Evolutionary conservation across 805 yeast genomes (phyloP), one percentile per base, ranked within the genome.

Genomic region (Kuraishia ogatae): DNA sequence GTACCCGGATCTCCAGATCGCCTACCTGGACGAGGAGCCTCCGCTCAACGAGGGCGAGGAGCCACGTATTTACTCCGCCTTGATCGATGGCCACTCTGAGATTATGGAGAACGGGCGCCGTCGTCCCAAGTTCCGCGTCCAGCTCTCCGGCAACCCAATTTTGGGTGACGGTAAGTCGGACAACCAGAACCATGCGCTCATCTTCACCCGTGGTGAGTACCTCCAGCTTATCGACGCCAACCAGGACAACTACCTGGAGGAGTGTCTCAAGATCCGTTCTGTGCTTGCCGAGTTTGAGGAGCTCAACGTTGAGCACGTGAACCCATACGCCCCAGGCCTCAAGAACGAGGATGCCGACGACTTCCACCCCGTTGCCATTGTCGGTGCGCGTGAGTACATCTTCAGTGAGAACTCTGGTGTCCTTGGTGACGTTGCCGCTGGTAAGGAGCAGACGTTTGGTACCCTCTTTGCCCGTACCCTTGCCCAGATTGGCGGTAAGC

Each of bases 21-120:
- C 97, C 55, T 93, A 90, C 77, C 79, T 93, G 64, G 97, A 93
- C 65, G 97, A 92, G 77, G 97, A 89, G 71, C 87, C 96, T 58
- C 87, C 89, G 59, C 72, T 82, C 61, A 78, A 76, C 57, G 86
- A 80, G 64, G 86, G 85, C 60, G 89, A 83, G 57, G 88, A 83
- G 65, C 82, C 85, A 68, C 77, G 84, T 67, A 85, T 83, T 62
- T 87, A 79, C 70, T 85, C 93, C 55, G 85, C 89, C 60, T 75
- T 87, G 66, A 85, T 87, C 64, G 94, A 87, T 73, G 94, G 94
- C 56, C 85, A 84, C 62, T 85, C 89, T 75, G 86, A 85, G 64
- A 77, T 85, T 53, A 68, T 84, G 69, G 87, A 81, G 61, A 80
- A 82, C 63, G 92, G 90, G 58, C 80, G 85, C 71, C 81, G 89